Conservation (phyloP, 2,329 filamentous ascomycete genomes). For the Cercospora sp. region DNA sequence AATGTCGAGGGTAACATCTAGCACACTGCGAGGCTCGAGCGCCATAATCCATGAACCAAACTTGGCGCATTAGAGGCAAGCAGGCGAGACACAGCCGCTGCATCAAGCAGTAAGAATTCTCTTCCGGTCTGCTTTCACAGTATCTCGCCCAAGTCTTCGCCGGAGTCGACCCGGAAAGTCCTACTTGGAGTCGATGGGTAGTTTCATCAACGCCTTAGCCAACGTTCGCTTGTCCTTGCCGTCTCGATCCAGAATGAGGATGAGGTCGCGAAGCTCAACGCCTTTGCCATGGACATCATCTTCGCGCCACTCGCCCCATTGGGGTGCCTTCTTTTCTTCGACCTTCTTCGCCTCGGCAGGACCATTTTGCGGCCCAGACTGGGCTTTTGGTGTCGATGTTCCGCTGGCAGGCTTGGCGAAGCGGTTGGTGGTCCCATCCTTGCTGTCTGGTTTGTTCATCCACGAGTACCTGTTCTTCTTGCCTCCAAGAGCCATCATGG, state of each 20-base stretch:
- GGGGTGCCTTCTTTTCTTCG: constrained; percentile 30
- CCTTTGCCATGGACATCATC: constrained; percentile 72
- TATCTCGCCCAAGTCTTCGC: neutral
- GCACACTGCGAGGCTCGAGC: neutral
- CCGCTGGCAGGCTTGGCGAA: constrained; percentile 36
- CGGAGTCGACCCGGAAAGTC: neutral
- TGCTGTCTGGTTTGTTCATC: constrained; percentile 62
- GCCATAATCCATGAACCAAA: neutral
- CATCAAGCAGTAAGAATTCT: neutral
- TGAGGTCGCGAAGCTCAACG: constrained; percentile 81
- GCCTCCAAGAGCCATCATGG: constrained; percentile 67
- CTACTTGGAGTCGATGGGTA: constrained; percentile 16
- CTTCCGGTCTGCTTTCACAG: neutral
- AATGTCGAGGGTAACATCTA: neutral
- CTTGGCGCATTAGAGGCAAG: neutral
- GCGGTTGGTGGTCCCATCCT: constrained; percentile 54
- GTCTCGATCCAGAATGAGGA: constrained; percentile 76
- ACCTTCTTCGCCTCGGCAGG: constrained; percentile 21
- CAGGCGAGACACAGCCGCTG: neutral
- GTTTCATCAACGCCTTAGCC: constrained; percentile 50
- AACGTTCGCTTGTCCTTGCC: constrained; percentile 65
- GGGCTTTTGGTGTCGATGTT: constrained; percentile 31
- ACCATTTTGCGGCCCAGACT: constrained; percentile 17
- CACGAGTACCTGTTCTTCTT: constrained; percentile 70
- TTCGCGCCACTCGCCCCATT: constrained; percentile 57